phyloP scores from a whole-genome alignment of 345 rosid genomes.

The Citrus trifoliata region DNA sequence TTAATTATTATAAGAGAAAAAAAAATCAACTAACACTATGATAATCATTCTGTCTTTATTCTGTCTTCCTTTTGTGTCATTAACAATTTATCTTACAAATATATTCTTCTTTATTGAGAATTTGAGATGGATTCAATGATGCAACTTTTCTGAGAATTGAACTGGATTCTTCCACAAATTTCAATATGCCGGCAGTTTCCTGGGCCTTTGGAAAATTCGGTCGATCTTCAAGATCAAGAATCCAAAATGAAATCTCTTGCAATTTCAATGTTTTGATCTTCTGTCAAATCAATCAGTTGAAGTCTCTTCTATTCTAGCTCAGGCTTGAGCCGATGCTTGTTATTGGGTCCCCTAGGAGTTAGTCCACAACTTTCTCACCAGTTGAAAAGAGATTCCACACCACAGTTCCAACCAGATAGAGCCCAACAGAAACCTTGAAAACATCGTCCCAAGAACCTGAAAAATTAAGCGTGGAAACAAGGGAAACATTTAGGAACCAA shows the following conservation, averaged over 20 bases:
- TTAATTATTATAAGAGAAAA: no score
- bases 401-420: conserved; percentile 78
- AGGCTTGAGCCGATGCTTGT: conserved; percentile 12
- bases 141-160: not conserved
- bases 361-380: conserved; percentile 83
- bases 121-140: no score
- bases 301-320: conserved; percentile 1
- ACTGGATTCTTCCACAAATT: not conserved
- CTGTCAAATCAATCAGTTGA: conserved; percentile 3
- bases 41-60: no score
- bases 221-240: conserved; percentile 11
- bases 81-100: conserved; percentile 12
- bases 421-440: conserved; percentile 83
- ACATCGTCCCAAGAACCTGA: conserved; percentile 98
- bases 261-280: not conserved
- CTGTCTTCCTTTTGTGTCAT: no score
- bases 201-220: conserved; percentile 16
- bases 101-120: not conserved
- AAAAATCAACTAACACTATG: no score
- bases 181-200: not conserved
- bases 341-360: conserved; percentile 16
- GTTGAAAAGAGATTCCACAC: conserved; percentile 89
- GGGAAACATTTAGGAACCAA: not conserved
- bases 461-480: not conserved
- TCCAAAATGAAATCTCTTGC: not conserved